Conservation (phyloP, 352 stramenopile genomes). For the Saprolegnia diclina region DNA sequence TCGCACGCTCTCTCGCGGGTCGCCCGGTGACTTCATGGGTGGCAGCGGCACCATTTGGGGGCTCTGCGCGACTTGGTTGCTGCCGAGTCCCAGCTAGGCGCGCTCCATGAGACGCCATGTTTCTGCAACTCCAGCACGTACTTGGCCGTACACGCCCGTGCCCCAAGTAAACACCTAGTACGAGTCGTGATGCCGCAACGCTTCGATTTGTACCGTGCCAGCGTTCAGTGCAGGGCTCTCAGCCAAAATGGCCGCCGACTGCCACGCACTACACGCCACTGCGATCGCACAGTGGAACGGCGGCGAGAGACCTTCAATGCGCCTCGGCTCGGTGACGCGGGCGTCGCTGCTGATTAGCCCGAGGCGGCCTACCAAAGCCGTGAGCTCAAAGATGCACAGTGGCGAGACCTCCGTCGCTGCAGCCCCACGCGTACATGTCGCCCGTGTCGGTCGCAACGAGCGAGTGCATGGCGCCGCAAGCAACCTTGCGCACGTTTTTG, state of each 20-base stretch:
- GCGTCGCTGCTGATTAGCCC: not conserved
- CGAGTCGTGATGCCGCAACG: not conserved
- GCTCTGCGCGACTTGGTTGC: conserved; percentile 40
- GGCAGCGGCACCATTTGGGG: conserved; percentile 40
- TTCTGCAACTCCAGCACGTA: conserved; percentile 6
- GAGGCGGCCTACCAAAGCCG: not conserved
- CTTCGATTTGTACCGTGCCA: conserved; percentile 1
- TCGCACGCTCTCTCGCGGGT: conserved; percentile 34
- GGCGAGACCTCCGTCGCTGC: conserved; percentile 69
- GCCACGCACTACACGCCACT: conserved; percentile 69
- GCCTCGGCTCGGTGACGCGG: not conserved
- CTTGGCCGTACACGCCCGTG: conserved; percentile 62
- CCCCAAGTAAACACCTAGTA: conserved; percentile 63
- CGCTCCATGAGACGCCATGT: not conserved
- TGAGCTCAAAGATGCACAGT: not conserved
- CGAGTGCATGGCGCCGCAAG: conserved; percentile 88
- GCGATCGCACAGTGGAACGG: conserved; percentile 34
- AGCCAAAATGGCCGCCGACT: conserved; percentile 54
- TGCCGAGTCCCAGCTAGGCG: conserved; percentile 43
- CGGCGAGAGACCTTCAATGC: not conserved
- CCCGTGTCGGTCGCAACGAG: conserved; percentile 81
- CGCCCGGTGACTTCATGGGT: conserved; percentile 31
- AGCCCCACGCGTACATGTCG: conserved; percentile 91
- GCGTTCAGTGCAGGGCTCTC: conserved; percentile 4
- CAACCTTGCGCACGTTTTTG: conserved; percentile 65